Conservation (phyloP, 345 rosid genomes). For the Eucalyptus fibrosa region DNA sequence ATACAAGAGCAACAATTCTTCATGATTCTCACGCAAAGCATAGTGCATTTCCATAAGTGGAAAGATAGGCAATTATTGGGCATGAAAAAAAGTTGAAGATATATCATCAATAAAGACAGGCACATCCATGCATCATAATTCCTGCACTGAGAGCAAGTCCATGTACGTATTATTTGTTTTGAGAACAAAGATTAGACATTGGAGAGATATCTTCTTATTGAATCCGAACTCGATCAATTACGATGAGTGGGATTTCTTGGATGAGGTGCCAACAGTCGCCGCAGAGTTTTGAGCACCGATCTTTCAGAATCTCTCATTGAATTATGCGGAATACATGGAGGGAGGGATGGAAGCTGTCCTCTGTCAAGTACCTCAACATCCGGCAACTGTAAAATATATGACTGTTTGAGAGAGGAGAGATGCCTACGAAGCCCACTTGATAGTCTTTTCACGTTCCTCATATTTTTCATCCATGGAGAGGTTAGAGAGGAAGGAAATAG, state of each 20-base stretch:
- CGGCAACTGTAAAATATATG: neutral
- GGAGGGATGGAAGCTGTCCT: neutral
- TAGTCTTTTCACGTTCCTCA: neutral
- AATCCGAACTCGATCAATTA: neutral
- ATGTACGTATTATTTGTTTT: neutral
- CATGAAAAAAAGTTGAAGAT: neutral
- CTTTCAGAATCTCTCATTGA: neutral
- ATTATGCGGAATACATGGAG: neutral
- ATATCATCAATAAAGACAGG: neutral
- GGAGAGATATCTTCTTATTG: neutral
- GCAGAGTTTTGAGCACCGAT: neutral
- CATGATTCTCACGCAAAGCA: neutral
- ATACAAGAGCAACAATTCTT: neutral
- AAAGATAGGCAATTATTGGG: neutral
- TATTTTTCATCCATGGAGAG: neutral
- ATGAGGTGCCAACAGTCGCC: neutral
- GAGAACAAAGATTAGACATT: neutral
- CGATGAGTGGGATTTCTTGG: neutral
- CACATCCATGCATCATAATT: neutral
- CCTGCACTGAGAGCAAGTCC: neutral
- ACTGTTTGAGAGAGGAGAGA: neutral
- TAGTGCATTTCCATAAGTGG: neutral
- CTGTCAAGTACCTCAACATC: neutral
- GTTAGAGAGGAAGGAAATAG: neutral
- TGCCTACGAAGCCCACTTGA: neutral